These are phyloP conservation scores for Nothopassalora personata DNA, from an alignment of 2,329 filamentous ascomycete species.

Conservation along the genomic window DNA sequence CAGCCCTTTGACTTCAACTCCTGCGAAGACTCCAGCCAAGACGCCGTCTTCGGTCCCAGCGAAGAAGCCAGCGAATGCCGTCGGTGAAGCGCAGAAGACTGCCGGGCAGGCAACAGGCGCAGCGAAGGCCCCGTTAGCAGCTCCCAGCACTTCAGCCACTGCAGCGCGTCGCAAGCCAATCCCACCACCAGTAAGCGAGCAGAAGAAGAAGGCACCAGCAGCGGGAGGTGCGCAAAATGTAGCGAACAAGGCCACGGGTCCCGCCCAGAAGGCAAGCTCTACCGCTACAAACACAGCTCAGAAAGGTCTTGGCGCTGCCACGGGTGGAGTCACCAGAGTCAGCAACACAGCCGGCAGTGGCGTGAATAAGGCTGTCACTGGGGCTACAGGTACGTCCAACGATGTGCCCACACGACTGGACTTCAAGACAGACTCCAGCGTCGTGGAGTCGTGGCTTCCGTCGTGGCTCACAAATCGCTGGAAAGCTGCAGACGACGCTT, in stretches of 20 bases:
- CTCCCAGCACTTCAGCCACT: conserved; percentile 2
- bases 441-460: conserved; percentile 23
- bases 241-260: conserved; percentile 5
- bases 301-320: conserved; percentile 24
- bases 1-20: conserved; percentile 13
- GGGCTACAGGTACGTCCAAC: conserved; percentile 29
- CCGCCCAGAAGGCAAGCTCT: conserved; percentile 16
- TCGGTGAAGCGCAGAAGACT: conserved; percentile 15
- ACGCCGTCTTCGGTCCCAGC: conserved; percentile 12
- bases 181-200: conserved; percentile 16
- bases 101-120: conserved; percentile 13
- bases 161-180: conserved; percentile 15
- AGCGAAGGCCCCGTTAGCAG: conserved; percentile 11
- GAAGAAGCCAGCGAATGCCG: conserved; percentile 18
- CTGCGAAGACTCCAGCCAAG: conserved; percentile 6
- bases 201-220: conserved; percentile 11
- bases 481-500: conserved; percentile 20
- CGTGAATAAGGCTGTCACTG: conserved; percentile 23
- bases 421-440: conserved; percentile 15
- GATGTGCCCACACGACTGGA: conserved; percentile 18
- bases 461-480: conserved; percentile 26
- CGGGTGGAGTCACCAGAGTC: conserved; percentile 25
- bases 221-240: conserved; percentile 6
- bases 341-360: conserved; percentile 20
- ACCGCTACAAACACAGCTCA: conserved; percentile 25